These are phyloP conservation scores for Starmera stellimalicola DNA, from an alignment of 1,139 yeast genomes.

Conservation along the genomic window DNA sequence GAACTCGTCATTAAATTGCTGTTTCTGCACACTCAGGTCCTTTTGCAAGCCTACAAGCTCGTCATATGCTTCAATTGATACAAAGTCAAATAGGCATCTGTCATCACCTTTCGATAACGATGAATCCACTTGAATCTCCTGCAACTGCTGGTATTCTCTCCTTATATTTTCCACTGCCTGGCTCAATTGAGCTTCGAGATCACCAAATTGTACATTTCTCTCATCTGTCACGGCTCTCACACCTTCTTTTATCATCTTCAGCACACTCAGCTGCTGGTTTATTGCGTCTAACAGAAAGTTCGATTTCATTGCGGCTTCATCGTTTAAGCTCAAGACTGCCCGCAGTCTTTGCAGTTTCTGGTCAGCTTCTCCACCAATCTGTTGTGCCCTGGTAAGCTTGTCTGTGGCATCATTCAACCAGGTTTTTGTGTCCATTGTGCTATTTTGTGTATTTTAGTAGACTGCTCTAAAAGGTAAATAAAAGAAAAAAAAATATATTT, in stretches of 20 bases:
- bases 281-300: slow-evolving; percentile 25
- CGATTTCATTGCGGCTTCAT: slow-evolving; percentile 20
- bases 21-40: slow-evolving; percentile 21
- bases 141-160: slow-evolving; percentile 22
- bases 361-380: slow-evolving; percentile 27
- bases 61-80: slow-evolving; percentile 28
- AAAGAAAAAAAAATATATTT: too few relatives aligned
- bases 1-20: slow-evolving; percentile 14
- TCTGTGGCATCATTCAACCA: slow-evolving; percentile 27
- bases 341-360: slow-evolving; percentile 15
- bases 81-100: slow-evolving; percentile 32
- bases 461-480: too few relatives aligned
- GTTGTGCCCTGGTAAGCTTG: slow-evolving; percentile 25
- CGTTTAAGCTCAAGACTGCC: slow-evolving; percentile 14
- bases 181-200: slow-evolving; percentile 19
- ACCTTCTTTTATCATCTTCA: slow-evolving; percentile 23
- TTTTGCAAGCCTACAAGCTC: slow-evolving; percentile 20
- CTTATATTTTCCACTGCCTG: slow-evolving; percentile 25
- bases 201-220: slow-evolving; percentile 18
- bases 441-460: too few relatives aligned
- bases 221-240: slow-evolving; percentile 21
- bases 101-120: slow-evolving; percentile 15
- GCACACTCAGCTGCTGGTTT: slow-evolving; percentile 24
- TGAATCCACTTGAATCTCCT: slow-evolving; percentile 21
- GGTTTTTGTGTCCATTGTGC: slow-evolving; percentile 10